Evolutionary conservation across 768 basidiomycete genomes (phyloP).

Genomic region (Pisolithus orientalis): DNA sequence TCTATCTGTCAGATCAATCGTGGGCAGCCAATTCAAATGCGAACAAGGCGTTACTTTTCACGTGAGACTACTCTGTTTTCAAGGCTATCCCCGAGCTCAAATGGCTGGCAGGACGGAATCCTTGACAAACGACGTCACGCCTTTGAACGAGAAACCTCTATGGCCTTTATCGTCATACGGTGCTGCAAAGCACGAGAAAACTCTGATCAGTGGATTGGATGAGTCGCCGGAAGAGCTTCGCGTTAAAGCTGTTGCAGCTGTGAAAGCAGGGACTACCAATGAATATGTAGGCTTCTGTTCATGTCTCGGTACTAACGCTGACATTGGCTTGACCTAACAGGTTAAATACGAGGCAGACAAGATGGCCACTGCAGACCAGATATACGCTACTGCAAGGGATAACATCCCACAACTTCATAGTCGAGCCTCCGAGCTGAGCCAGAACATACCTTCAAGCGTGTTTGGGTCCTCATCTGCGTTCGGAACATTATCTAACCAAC

Average conservation of each 20-base stretch:
- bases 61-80: constrained; percentile 23
- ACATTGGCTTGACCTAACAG: constrained; percentile 21
- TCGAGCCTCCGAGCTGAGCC: constrained; percentile 43
- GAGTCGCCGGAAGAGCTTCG: constrained; percentile 76
- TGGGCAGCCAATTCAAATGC: constrained; percentile 29
- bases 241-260: constrained; percentile 52
- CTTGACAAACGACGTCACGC: constrained; percentile 58
- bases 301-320: not conserved
- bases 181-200: constrained; percentile 68
- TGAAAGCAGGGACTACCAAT: constrained; percentile 45
- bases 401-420: constrained; percentile 48
- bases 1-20: constrained; percentile 29
- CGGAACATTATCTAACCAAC: constrained; percentile 23
- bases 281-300: constrained; percentile 57
- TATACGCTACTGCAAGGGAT: constrained; percentile 39
- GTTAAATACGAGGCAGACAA: constrained; percentile 53
- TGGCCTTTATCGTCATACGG: constrained; percentile 82
- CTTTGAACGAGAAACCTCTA: constrained; percentile 55
- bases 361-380: constrained; percentile 47
- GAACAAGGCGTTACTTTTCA: constrained; percentile 31
- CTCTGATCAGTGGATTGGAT: constrained; percentile 59
- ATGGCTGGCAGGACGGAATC: constrained; percentile 44
- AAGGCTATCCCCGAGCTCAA: not conserved
- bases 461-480: constrained; percentile 18
- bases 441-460: constrained; percentile 1